Conservation (phyloP, 345 rosid species). For the Citrus trifoliata region DNA sequence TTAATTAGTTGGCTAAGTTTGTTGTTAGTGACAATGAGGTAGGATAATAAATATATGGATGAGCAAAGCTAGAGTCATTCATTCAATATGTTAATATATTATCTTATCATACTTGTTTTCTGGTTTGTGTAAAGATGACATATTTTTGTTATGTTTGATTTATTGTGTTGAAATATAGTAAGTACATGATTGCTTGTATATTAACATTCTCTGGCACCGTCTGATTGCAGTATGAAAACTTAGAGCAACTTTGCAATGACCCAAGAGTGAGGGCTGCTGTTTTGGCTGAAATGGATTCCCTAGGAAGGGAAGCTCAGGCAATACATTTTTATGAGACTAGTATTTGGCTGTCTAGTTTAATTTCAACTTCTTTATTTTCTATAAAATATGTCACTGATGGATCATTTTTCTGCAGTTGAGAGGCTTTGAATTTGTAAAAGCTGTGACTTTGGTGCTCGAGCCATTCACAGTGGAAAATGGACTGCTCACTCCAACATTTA, state of each 20-base stretch:
- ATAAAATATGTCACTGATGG: not conserved
- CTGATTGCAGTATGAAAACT: conserved; percentile 47
- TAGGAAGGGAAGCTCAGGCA: conserved; percentile 93
- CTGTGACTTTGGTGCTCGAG: conserved; percentile 78
- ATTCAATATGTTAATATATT: not conserved
- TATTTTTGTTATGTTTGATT: not conserved
- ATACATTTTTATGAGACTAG: conserved; percentile 1
- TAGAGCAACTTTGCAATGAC: conserved; percentile 67
- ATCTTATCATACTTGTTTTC: not conserved
- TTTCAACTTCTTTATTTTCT: not conserved
- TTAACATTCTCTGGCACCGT: not conserved
- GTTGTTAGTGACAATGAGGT: not conserved
- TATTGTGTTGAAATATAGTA: not conserved
- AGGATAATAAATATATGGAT: not conserved
- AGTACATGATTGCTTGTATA: not conserved
- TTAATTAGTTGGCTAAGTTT: not conserved
- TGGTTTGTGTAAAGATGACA: not conserved
- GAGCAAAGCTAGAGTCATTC: not conserved
- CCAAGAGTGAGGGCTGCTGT: conserved; percentile 74
- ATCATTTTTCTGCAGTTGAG: conserved; percentile 47
- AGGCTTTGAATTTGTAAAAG: conserved; percentile 95
- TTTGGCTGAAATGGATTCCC: conserved; percentile 72
- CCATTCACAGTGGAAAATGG: conserved; percentile 84
- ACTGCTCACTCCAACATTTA: conserved; percentile 87
- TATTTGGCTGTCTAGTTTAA: not conserved